Conservation (phyloP, 345 rosid species). For the Combretum micranthum region DNA sequence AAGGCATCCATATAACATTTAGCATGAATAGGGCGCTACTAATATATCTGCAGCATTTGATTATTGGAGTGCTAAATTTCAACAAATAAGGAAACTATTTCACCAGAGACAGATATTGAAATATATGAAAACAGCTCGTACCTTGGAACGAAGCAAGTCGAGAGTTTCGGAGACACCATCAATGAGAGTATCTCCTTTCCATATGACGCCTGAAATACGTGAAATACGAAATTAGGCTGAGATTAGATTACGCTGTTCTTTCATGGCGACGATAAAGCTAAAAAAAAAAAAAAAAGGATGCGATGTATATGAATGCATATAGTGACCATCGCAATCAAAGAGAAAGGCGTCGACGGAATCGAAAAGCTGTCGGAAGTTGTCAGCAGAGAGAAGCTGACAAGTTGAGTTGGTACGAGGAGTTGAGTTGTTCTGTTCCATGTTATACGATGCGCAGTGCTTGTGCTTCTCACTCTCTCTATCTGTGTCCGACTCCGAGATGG, state of each 20-base stretch:
- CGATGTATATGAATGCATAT: background rate
- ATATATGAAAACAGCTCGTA: background rate
- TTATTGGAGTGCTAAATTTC: background rate
- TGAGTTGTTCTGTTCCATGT: background rate
- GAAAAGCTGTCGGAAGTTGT: conserved; percentile 15
- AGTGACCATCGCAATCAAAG: conserved; percentile 38
- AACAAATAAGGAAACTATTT: background rate
- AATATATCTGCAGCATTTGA: too few relatives aligned
- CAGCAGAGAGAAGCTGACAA: conserved; percentile 23
- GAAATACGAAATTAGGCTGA: background rate
- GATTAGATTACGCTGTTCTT: background rate
- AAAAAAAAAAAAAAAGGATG: background rate
- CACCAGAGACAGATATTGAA: background rate
- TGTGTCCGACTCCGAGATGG: too few relatives aligned
- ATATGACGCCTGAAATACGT: conserved; percentile 62
- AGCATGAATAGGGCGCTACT: too few relatives aligned
- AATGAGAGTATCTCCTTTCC: conserved; percentile 82
- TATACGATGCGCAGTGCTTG: too few relatives aligned
- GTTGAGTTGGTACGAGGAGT: background rate
- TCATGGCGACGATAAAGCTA: background rate
- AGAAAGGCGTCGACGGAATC: conserved; percentile 42
- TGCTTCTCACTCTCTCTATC: too few relatives aligned
- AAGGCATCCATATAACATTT: too few relatives aligned
- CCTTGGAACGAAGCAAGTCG: conserved; percentile 70
- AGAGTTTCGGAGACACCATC: conserved; percentile 62